Evolutionary conservation across 768 basidiomycete species (phyloP).

Genomic region (Phylloporus arenicola): DNA sequence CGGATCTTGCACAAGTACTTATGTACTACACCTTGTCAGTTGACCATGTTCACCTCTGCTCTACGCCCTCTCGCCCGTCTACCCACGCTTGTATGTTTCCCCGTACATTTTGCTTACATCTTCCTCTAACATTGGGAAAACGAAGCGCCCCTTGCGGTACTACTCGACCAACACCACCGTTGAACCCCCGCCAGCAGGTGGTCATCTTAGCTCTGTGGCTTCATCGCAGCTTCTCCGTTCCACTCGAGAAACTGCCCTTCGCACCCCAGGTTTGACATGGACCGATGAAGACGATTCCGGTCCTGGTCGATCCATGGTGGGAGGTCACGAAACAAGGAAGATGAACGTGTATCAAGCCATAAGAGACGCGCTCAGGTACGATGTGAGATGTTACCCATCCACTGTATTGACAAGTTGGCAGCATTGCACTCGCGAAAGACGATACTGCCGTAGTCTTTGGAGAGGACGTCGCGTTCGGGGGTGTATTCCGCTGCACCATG

Average conservation of each 20-base stretch:
- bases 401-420: constrained; percentile 26
- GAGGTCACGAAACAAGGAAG: constrained; percentile 83
- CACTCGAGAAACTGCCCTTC: constrained; percentile 66
- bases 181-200: constrained; percentile 73
- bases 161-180: constrained; percentile 44
- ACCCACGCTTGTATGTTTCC: constrained; percentile 13
- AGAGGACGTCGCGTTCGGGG: constrained; percentile 88
- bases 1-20: constrained; percentile 25
- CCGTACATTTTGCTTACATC: not conserved
- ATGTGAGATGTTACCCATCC: not conserved
- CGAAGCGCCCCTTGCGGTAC: constrained; percentile 31
- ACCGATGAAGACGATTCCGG: constrained; percentile 48
- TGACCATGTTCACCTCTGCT: constrained; percentile 21
- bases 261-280: constrained; percentile 71
- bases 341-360: constrained; percentile 96
- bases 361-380: constrained; percentile 80
- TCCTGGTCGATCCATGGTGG: constrained; percentile 45
- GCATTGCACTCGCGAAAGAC: constrained; percentile 80
- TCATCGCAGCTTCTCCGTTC: constrained; percentile 58
- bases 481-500: constrained; percentile 93
- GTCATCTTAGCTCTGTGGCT: constrained; percentile 68
- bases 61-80: constrained; percentile 18
- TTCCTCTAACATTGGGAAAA: not conserved
- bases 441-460: constrained; percentile 88
- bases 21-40: constrained; percentile 6